phyloP scores from a whole-genome alignment of 768 basidiomycete species.

The Heimioporus sp. region DNA sequence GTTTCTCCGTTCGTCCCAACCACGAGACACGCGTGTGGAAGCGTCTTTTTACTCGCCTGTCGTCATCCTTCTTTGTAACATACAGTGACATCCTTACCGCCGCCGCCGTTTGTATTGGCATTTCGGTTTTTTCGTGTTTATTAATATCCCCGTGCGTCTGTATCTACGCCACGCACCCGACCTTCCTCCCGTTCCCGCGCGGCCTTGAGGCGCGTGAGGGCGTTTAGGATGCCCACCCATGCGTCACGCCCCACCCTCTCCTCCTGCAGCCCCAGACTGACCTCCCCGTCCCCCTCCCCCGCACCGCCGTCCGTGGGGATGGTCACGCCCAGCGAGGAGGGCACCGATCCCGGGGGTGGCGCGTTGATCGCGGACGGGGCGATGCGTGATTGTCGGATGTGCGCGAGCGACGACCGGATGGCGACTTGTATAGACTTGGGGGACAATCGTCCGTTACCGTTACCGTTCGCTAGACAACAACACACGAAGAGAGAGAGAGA shows the following conservation, averaged over 20 bases:
- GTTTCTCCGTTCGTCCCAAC: slow-evolving; percentile 11
- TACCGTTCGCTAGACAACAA: too few relatives aligned
- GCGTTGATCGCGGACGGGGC: slow-evolving; percentile 88
- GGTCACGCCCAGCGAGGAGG: slow-evolving; percentile 76
- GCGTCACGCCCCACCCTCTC: slow-evolving; percentile 73
- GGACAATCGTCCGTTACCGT: too few relatives aligned
- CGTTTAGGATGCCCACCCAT: slow-evolving; percentile 72
- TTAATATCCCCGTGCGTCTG: slow-evolving; percentile 18
- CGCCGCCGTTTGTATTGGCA: slow-evolving; percentile 2
- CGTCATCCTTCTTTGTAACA: background rate
- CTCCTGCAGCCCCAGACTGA: slow-evolving; percentile 70
- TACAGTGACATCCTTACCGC: slow-evolving; percentile 7
- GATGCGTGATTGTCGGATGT: slow-evolving; percentile 78
- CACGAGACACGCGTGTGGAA: slow-evolving; percentile 22
- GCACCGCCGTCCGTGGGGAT: slow-evolving; percentile 42
- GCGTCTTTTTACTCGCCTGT: background rate
- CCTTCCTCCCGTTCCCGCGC: slow-evolving; percentile 30
- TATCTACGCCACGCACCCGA: slow-evolving; percentile 11
- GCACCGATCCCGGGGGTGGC: slow-evolving; percentile 68
- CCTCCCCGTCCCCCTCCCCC: slow-evolving; percentile 24
- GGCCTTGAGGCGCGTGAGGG: slow-evolving; percentile 61
- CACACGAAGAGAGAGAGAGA: slow-evolving; percentile 27
- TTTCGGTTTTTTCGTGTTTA: background rate
- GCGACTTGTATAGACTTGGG: slow-evolving; percentile 66
- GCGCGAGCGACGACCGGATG: slow-evolving; percentile 76